These are phyloP conservation scores for Groenewaldozyma sp. DNA, from an alignment of 1,139 yeast species.

Conservation along the genomic window DNA sequence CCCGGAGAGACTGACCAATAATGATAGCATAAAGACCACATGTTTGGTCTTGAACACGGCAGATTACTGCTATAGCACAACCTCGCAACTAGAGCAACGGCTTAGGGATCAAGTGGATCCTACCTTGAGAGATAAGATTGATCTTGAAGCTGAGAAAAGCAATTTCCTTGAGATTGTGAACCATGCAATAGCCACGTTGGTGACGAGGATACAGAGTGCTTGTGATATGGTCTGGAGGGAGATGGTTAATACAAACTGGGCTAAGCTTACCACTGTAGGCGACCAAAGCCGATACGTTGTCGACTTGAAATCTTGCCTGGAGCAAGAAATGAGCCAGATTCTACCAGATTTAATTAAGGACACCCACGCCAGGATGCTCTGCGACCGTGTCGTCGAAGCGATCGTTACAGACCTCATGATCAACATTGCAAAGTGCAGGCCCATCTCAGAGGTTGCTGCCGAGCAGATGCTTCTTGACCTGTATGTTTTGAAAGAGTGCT, in stretches of 20 bases:
- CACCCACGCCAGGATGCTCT: constrained; percentile 59
- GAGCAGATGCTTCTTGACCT: constrained; percentile 77
- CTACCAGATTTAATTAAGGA: constrained; percentile 60
- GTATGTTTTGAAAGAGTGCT: constrained; percentile 48
- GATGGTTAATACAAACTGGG: constrained; percentile 75
- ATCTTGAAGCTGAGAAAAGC: constrained; percentile 50
- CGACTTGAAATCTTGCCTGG: constrained; percentile 45
- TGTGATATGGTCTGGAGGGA: constrained; percentile 75
- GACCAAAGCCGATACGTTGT: constrained; percentile 63
- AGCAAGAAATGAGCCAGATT: constrained; percentile 40
- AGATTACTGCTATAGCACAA: constrained; percentile 75
- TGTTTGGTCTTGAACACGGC: constrained; percentile 79
- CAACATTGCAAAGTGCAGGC: constrained; percentile 50
- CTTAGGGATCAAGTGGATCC: constrained; percentile 42
- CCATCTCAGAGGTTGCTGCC: constrained; percentile 59
- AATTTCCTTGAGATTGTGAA: constrained; percentile 51
- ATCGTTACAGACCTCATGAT: constrained; percentile 49
- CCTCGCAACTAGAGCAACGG: constrained; percentile 64
- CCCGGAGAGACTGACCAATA: constrained; percentile 36
- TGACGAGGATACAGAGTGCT: constrained; percentile 52
- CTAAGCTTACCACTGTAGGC: constrained; percentile 47
- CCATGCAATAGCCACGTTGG: constrained; percentile 46
- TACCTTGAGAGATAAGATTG: constrained; percentile 30
- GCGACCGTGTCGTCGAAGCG: constrained; percentile 68
- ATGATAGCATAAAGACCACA: constrained; percentile 56